These are phyloP conservation scores for Xylaria multiplex DNA, from an alignment of 2,329 filamentous ascomycete species.

Conservation along the genomic window DNA sequence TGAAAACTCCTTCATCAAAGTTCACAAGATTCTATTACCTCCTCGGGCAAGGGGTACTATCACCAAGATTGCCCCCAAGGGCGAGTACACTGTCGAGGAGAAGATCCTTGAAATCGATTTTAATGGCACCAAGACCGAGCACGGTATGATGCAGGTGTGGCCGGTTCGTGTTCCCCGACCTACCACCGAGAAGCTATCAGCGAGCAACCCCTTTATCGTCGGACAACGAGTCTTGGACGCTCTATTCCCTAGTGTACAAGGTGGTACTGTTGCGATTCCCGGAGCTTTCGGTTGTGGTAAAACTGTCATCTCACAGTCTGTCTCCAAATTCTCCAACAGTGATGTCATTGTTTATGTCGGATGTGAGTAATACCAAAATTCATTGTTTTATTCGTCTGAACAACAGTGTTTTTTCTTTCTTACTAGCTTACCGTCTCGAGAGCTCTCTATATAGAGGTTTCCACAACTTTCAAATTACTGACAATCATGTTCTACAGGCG, in stretches of 20 bases:
- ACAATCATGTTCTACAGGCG: constrained; percentile 48
- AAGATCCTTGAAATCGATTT: constrained; percentile 97
- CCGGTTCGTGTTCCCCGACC: constrained; percentile 96
- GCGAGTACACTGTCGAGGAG: constrained; percentile 91
- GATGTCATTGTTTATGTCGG: constrained; percentile 99
- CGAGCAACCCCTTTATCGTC: constrained; percentile 91
- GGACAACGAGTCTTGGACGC: constrained; percentile 96
- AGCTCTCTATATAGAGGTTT: not conserved
- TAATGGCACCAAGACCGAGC: constrained; percentile 92
- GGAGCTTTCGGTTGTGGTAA: constrained; percentile 99
- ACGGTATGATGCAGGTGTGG: constrained; percentile 99
- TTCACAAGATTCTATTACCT: constrained; percentile 92
- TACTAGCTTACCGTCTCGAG: not conserved
- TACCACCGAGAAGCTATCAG: constrained; percentile 88
- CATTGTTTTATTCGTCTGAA: not conserved
- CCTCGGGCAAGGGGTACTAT: constrained; percentile 91
- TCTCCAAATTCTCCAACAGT: constrained; percentile 99
- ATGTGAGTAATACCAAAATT: constrained; percentile 52
- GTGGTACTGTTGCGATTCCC: constrained; percentile 96
- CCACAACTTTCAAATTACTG: constrained; percentile 4
- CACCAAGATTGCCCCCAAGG: constrained; percentile 87
- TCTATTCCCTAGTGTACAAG: constrained; percentile 94
- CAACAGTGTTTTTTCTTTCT: not conserved
- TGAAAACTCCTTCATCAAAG: constrained; percentile 93
- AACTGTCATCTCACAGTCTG: constrained; percentile 97